Base-by-base conservation (phyloP, 2,329 filamentous ascomycete species). In the Rhynchosporium agropyri region DNA sequence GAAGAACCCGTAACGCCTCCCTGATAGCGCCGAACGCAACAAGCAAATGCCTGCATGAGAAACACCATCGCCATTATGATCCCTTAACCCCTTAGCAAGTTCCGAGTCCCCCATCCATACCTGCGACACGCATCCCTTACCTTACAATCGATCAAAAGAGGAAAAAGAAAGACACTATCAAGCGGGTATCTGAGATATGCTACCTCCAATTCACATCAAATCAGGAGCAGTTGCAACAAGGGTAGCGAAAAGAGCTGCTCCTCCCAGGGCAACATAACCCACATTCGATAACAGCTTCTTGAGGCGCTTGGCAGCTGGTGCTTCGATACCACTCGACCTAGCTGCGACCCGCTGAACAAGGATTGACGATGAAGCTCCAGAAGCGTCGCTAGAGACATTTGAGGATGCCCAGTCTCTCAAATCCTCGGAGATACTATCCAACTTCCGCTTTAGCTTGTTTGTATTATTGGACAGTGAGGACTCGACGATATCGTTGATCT, bases 201-300 rank as follows among this genome's bases (percentile, higher is more conserved):
- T 49, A 4, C 53, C 38, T n/a, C 56, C 43, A 56, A 61, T 48
- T 71, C 60, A 71, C 38, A 69, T 40, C 33, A 74, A 73, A 33
- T 76, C 72, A 8, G 74, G 74, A 55, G 76, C 76, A 48, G 75
- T 76, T 53, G 74, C 75, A 57, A 77, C 75, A 58, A 78, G 67
- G 49, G 72, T 68, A 12, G 74, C 73, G 64, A 78, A 77, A 33
- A 77, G 68, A 28, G 74, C 73, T 42, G 66, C 72, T 38, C 75
- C 76, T 59, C 75, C 76, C 36, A 77, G 67, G 54, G 75, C 74
- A 60, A 71, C 71, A 57, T 71, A 75, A 26, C 69, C 70, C 26
- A 69, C 66, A 53, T 67, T 70, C 57, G 72, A 71, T 10, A 69
- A 55, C 29, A 72, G 48, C 20, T 67, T 70, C 61, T 69, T 71